phyloP scores from a whole-genome alignment of 768 basidiomycete genomes.

The Tricholoma sp. region DNA sequence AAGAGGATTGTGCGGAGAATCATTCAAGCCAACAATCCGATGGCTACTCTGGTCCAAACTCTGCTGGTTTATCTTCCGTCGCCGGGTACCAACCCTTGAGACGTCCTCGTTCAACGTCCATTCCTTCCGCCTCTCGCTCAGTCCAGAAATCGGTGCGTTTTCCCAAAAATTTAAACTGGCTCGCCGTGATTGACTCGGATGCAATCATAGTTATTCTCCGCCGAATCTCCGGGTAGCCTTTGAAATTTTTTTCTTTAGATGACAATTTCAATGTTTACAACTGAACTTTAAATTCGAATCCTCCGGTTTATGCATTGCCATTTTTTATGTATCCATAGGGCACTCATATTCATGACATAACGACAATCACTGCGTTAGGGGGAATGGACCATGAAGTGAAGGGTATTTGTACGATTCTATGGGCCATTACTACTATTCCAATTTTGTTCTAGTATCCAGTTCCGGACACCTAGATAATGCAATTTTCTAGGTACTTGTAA shows the following conservation, averaged over 20 bases:
- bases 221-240: conserved; percentile 36
- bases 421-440: background rate
- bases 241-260: conserved; percentile 13
- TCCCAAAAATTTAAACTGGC: background rate
- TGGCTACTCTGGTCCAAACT: conserved; percentile 5
- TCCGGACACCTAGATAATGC: too few species aligned
- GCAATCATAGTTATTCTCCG: conserved; percentile 31
- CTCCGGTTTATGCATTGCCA: background rate
- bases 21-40: conserved; percentile 1
- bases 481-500: too few species aligned
- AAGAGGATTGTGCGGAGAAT: background rate
- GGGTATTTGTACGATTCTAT: background rate
- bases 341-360: background rate
- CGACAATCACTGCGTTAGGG: background rate
- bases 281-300: background rate
- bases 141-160: conserved; percentile 11
- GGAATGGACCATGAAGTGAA: background rate
- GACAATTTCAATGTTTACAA: background rate
- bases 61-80: background rate
- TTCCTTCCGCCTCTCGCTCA: conserved; percentile 27
- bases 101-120: conserved; percentile 31
- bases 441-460: background rate
- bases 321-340: background rate
- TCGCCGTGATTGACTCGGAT: background rate
- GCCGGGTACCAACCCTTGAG: background rate